phyloP scores from a whole-genome alignment of 768 basidiomycete species.

The Collybia nuda region DNA sequence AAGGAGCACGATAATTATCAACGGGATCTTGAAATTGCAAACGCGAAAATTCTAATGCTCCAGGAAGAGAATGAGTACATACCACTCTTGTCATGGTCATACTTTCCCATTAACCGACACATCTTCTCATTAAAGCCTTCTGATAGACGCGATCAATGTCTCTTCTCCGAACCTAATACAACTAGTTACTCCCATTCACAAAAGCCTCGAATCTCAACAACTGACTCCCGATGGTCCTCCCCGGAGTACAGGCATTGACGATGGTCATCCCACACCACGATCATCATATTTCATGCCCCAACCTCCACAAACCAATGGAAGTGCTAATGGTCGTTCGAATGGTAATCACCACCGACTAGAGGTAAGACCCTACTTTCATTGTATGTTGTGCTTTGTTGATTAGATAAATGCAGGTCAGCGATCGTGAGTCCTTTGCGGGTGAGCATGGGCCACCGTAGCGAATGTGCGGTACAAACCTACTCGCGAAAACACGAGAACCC shows the following conservation, averaged over 20 bases:
- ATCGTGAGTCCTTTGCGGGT: not conserved
- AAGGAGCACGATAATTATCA: conserved; percentile 38
- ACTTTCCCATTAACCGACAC: not conserved
- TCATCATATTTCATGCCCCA: not conserved
- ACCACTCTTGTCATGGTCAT: not conserved
- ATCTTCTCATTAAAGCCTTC: conserved; percentile 23
- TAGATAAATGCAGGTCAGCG: not conserved
- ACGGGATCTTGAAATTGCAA: conserved; percentile 38
- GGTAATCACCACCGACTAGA: conserved; percentile 5
- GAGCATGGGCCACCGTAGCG: not conserved
- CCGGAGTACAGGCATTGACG: conserved; percentile 3
- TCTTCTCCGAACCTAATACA: conserved; percentile 13
- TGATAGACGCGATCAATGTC: conserved; percentile 33
- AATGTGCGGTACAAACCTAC: no score
- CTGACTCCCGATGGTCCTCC: not conserved
- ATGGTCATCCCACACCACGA: not conserved
- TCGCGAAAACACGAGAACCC: no score
- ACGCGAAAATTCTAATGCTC: conserved; percentile 39
- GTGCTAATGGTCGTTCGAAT: not conserved
- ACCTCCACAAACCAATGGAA: conserved; percentile 8
- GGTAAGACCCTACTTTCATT: not conserved
- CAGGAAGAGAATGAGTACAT: conserved; percentile 53
- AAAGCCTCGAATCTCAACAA: not conserved
- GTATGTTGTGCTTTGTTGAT: not conserved
- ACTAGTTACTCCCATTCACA: conserved; percentile 8